phyloP scores from a whole-genome alignment of 371 early-diverging fungal species.

The Rhizopus sp. region DNA sequence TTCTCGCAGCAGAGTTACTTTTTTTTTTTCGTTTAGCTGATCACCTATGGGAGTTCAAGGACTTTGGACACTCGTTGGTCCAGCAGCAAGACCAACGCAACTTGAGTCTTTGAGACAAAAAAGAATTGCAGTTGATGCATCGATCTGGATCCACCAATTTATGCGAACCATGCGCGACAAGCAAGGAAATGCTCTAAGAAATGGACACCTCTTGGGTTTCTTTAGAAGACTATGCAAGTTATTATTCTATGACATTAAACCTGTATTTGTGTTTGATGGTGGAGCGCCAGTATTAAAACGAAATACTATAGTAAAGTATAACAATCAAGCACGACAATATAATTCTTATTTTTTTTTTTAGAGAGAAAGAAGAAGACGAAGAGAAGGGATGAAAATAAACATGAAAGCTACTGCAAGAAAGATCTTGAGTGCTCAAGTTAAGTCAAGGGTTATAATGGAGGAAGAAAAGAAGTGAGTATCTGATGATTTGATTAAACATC shows the following conservation, averaged over 20 bases:
- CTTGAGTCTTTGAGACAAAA: slow-evolving; percentile 77
- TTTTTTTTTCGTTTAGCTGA: not conserved
- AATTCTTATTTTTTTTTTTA: slow-evolving; percentile 16
- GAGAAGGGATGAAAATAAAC: slow-evolving; percentile 54
- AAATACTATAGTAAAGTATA: slow-evolving; percentile 64
- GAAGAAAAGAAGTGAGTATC: slow-evolving; percentile 46
- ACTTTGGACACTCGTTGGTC: slow-evolving; percentile 90
- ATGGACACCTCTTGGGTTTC: slow-evolving; percentile 93
- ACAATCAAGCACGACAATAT: not conserved
- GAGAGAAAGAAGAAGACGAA: slow-evolving; percentile 58
- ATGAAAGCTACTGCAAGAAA: slow-evolving; percentile 80
- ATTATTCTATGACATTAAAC: slow-evolving; percentile 87
- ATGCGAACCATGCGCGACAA: slow-evolving; percentile 89
- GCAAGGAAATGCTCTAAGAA: slow-evolving; percentile 78
- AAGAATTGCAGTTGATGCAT: slow-evolving; percentile 90
- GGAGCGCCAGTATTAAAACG: slow-evolving; percentile 85
- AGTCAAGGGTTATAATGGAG: slow-evolving; percentile 59
- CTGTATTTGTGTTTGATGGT: slow-evolving; percentile 97
- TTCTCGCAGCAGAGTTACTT: not conserved
- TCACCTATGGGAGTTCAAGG: slow-evolving; percentile 92
- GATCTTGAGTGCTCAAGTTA: slow-evolving; percentile 78
- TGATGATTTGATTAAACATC: not conserved
- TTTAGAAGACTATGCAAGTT: slow-evolving; percentile 93
- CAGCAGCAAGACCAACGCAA: slow-evolving; percentile 77
- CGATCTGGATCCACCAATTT: slow-evolving; percentile 97